Evolutionary conservation across 208 protist genomes (phyloP).

Genomic region (Leptomonas seymouri): DNA sequence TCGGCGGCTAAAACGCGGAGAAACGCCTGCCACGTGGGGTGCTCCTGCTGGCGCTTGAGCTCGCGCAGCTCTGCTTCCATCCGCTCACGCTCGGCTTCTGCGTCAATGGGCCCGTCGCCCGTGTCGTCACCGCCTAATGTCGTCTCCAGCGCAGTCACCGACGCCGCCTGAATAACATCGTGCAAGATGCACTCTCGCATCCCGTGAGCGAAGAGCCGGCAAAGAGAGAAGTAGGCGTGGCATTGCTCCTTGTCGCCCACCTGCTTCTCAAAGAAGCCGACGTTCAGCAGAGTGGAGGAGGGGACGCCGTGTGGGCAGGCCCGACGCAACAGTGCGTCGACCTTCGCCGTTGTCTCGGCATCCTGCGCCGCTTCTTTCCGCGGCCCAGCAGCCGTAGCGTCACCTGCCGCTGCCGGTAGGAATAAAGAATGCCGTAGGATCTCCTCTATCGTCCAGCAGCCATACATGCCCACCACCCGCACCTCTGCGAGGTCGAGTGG

Average conservation of each 20-base stretch:
- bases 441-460: conserved; percentile 55
- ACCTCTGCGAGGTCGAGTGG: conserved; percentile 27
- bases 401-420: not conserved
- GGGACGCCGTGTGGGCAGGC: conserved; percentile 37
- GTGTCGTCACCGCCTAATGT: conserved; percentile 7
- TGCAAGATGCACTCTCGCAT: conserved; percentile 35
- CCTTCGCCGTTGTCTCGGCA: not conserved
- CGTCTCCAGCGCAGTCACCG: not conserved
- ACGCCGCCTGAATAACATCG: conserved; percentile 2
- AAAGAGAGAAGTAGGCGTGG: conserved; percentile 54
- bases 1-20: not conserved
- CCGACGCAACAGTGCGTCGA: conserved; percentile 15
- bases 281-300: conserved; percentile 27
- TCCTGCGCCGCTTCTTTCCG: too few relatives aligned
- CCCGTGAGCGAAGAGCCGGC: conserved; percentile 46
- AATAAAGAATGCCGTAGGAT: conserved; percentile 37
- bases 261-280: conserved; percentile 53
- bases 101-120: not conserved
- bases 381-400: not conserved
- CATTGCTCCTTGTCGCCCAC: conserved; percentile 67
- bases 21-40: conserved; percentile 8
- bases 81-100: not conserved
- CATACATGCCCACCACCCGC: conserved; percentile 53
- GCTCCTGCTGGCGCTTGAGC: conserved; percentile 6
- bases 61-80: conserved; percentile 14